Base-by-base conservation (phyloP, 1,284 basidiomycete species). In the Phellopilus nigrolimitatus region DNA sequence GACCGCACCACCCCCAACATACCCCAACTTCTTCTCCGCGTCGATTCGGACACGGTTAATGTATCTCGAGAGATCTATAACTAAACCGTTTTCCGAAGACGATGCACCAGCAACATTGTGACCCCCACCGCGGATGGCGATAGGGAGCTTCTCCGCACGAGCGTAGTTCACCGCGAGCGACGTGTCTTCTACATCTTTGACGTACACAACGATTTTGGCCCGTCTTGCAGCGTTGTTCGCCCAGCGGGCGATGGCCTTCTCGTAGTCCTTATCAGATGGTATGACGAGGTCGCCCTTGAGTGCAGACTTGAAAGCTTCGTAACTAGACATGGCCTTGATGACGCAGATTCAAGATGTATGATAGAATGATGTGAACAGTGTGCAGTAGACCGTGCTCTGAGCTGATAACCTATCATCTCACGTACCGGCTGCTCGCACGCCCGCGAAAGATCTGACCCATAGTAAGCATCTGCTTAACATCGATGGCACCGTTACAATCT, bases 11-110 rank as follows among this genome's bases (percentile, higher is more conserved):
- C 78, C 78, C 8, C 73, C 77, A 2, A 79, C 74, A 56, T 72
- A 68, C 2, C 68, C 72, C 7, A 75, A 57, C 51, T 68, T 68
- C 49, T 68, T 66, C 8, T 64, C 67, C 2, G 66, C 55, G 56
- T 83, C 73, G 21, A 82, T 67, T 9, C 56, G 60, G 1, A 74
- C 73, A 0, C 47, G 47, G 31, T 68, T 68, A 36, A 84, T 45
- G 53, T 78, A 64, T 10, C 71, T 67, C 6, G 71, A 72, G 5
- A 82, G 68, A 60, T 82, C 79, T 55, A 84, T 71, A 15, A 82
- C 77, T 3, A 82, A 64, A 8, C 79, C 78, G 30, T 65, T 71
- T 34, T 77, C 73, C 7, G 63, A 64, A 1, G 78, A 79, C 3
- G 75, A 78, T 10, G 76, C 70, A 7, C 73, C 75, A 9, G 71